A percentile compares a stretch with the other conserved stretches of the same genome.
Conservation (phyloP, 1,284 basidiomycete species). For the Leccinum variabile region DNA sequence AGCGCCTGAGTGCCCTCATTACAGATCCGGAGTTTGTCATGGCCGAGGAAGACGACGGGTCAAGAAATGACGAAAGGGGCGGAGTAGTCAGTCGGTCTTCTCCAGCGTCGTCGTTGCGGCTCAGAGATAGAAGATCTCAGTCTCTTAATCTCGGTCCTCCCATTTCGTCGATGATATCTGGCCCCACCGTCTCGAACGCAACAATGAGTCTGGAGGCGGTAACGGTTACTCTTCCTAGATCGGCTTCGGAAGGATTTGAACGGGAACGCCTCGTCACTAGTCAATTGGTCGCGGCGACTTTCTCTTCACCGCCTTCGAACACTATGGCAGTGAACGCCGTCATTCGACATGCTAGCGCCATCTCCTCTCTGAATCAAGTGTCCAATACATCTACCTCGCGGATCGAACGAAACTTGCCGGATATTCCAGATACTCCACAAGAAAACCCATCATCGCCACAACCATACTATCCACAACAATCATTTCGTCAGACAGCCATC, state of each 20-base stretch:
- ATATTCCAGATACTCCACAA: slow-evolving; percentile 33
- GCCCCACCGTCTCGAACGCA: slow-evolving; percentile 26
- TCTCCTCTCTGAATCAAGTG: slow-evolving; percentile 19
- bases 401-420: slow-evolving; percentile 34
- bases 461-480: slow-evolving; percentile 23
- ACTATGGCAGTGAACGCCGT: slow-evolving; percentile 11
- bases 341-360: slow-evolving; percentile 16
- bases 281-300: slow-evolving; percentile 19
- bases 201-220: slow-evolving; percentile 37
- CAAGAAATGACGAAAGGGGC: slow-evolving; percentile 38
- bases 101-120: slow-evolving; percentile 36
- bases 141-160: slow-evolving; percentile 52
- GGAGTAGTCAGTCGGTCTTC: slow-evolving; percentile 22
- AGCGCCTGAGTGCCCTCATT: slow-evolving; percentile 65
- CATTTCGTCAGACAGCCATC: slow-evolving; percentile 62
- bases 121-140: slow-evolving; percentile 58
- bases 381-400: slow-evolving; percentile 7
- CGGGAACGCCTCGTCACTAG: slow-evolving; percentile 24
- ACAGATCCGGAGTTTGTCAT: slow-evolving; percentile 61
- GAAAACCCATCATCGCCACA: slow-evolving; percentile 25
- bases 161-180: slow-evolving; percentile 33
- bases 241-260: slow-evolving; percentile 30
- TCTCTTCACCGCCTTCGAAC: slow-evolving; percentile 24
- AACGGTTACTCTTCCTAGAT: slow-evolving; percentile 32
- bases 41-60: slow-evolving; percentile 49